Conservation (phyloP, 768 basidiomycete species). For the Lepiota subincarnata region DNA sequence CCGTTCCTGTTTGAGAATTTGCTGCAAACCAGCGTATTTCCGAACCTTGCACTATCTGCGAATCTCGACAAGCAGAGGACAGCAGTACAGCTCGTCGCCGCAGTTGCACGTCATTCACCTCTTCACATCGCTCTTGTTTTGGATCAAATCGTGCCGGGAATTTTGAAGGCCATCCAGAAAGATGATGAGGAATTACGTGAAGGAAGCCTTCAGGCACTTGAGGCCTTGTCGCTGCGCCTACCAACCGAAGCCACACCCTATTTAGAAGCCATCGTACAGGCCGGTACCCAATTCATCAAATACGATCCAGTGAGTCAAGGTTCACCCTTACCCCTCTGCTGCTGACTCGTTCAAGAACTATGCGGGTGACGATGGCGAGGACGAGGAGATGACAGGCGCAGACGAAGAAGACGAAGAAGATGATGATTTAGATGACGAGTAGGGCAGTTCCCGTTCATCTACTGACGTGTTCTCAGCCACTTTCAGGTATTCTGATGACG, state of each 20-base stretch:
- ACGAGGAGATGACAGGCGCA: slow-evolving; percentile 60
- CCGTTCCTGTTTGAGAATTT: slow-evolving; percentile 59
- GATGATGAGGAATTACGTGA: slow-evolving; percentile 87
- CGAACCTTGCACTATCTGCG: slow-evolving; percentile 49
- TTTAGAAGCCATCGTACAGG: slow-evolving; percentile 61
- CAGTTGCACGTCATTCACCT: slow-evolving; percentile 73
- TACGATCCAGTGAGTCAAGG: slow-evolving; percentile 77
- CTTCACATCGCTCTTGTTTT: slow-evolving; percentile 59
- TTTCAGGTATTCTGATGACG: slow-evolving; percentile 90
- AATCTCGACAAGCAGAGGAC: slow-evolving; percentile 70
- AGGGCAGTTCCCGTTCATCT: slow-evolving; percentile 22
- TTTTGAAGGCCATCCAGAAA: slow-evolving; percentile 62
- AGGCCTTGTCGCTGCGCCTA: slow-evolving; percentile 78
- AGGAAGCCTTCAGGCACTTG: slow-evolving; percentile 81
- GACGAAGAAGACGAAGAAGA: slow-evolving; percentile 82
- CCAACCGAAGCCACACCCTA: slow-evolving; percentile 79
- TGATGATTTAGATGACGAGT: slow-evolving; percentile 81
- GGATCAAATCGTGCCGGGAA: slow-evolving; percentile 60
- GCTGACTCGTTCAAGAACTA: slow-evolving; percentile 38
- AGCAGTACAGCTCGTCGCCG: slow-evolving; percentile 74
- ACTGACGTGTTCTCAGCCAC: slow-evolving; percentile 9
- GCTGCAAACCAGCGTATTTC: slow-evolving; percentile 54
- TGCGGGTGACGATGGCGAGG: slow-evolving; percentile 44
- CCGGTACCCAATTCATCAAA: slow-evolving; percentile 77
- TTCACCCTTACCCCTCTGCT: background rate